Evolutionary conservation across 208 protist species (phyloP), one percentile per base, ranked within the genome.

Genomic region (Trypanosoma melophagium): DNA sequence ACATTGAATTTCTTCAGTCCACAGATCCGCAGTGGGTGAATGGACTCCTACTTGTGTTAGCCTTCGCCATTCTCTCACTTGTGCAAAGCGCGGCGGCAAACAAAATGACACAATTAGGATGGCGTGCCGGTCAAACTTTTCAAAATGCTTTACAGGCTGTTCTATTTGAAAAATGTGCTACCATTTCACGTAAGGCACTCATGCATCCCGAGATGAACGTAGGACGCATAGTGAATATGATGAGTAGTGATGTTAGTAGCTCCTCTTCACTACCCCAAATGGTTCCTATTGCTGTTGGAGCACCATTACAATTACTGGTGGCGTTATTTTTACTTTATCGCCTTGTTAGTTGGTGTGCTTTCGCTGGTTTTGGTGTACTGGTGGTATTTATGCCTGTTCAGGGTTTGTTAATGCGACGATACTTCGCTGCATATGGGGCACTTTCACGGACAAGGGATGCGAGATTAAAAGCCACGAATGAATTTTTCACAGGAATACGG

Each of bases 401-500:
- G 57, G 72, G 57, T 21, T 56, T 80, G 7, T 53, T 86, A 1
- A 83, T 86, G 67, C 70, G 76, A 21, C 64, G 72, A 8, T 65
- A 86, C 31, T 62, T 76, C 21, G 42, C 40, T 3, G 66, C 66
- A 38, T 71, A 74, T 2, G 28, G 21, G 19, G 40, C 66, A 16
- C 50, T 85, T 35, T 71, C 81, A 16, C 62, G 60, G 40, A 52
- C 60, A 21, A 97, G 81, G 0, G 97, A 98, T 70, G 74, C 74
- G 17, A 89, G 96, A 57, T 68, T 98, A 31, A 94, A 95, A 70
- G 67, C 80, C 4, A 94, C 91, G 7, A 98, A 96, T 74, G 94
- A 98, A 70, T 84, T 98, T 45, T 68, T 98, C n/a, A 76, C 79
- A 19, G 86, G 84, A 3, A 97, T 98, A 4, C 83, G 93, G n/a